Base-by-base conservation (phyloP, 768 basidiomycete genomes). In the Calocybe cyanea region DNA sequence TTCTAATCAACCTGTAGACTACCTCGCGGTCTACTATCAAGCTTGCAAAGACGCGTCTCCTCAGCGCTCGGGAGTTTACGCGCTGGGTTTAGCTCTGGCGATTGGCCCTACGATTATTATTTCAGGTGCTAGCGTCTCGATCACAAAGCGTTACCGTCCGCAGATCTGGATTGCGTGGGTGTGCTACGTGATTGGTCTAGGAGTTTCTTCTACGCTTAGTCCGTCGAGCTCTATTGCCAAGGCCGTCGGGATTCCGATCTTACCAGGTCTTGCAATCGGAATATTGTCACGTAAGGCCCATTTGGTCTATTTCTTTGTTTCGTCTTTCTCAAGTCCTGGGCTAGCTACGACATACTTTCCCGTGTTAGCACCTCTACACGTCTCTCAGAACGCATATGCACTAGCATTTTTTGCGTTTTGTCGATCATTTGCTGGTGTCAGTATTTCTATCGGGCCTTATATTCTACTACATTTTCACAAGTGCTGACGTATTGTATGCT, bases 1-100 rank as follows among this genome's bases (percentile, higher is more conserved):
- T 18, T 13, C 6, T 20, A 20, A 23, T 28, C 25, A 43, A 43
- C 23, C 35, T 20, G 20, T 30, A 59, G 57, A 65, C 46, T 76
- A 69, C 50, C 41, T 76, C 1, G 70, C 72, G 5, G 67, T 71
- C 6, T 76, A 70, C 52, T 77, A 69, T 58, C 76, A 77, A 52
- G 73, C 72, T 0, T 66, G 64, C 42, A 66, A 66, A 44, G 63
- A 56, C n/a, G 63, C 62, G 1, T 61, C 67, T 0, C 69, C 76
- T 0, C 53, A 69, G 24, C 60, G 55, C 0, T 64, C 67, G 2
- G 70, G 72, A 2, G 59, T 73, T 9, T 60, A 69, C 31, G 19
- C 68, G 6, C 63, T 78, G 24, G 57, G 57, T 0, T 24, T 51
- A 8, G 55, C 63, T 1, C 60, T 73, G 32, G 43, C 59, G 11